Percentiles rank a stretch among this genome's conserved stretches.
Evolutionary conservation across 306 rosid genomes (phyloP).

Genomic region (Quercus ilex): DNA sequence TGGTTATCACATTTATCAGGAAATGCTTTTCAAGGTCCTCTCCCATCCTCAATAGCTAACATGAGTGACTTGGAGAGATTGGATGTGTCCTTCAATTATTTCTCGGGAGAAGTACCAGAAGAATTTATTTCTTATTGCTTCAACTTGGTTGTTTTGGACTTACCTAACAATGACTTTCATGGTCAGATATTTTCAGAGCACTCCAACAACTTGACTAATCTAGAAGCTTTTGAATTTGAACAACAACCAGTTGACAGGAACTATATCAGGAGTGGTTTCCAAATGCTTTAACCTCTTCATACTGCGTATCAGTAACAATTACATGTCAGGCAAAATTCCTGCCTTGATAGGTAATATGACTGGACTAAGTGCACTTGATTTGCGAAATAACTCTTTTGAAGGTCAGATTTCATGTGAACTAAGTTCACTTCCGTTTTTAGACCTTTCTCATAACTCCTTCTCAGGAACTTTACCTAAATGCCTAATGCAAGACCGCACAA

Average conservation of each 20-base stretch:
- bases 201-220: too few relatives aligned
- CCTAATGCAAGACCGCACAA: background rate
- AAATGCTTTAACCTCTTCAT: too few relatives aligned
- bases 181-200: too few relatives aligned
- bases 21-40: conserved; percentile 4
- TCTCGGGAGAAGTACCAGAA: background rate
- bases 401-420: background rate
- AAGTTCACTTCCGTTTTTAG: background rate
- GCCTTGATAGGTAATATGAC: background rate
- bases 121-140: background rate
- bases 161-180: background rate
- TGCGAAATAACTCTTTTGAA: background rate
- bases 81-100: background rate
- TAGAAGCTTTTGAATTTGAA: background rate
- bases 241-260: background rate
- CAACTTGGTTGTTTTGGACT: background rate
- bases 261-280: too few relatives aligned
- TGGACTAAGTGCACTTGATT: background rate
- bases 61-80: background rate
- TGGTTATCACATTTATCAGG: background rate
- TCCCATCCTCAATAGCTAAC: background rate
- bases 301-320: too few relatives aligned
- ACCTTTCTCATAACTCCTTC: background rate
- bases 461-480: conserved; percentile 1
- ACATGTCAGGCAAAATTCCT: background rate